phyloP scores from a whole-genome alignment of 1,284 basidiomycete species.

The Cryptococcus sp. region DNA sequence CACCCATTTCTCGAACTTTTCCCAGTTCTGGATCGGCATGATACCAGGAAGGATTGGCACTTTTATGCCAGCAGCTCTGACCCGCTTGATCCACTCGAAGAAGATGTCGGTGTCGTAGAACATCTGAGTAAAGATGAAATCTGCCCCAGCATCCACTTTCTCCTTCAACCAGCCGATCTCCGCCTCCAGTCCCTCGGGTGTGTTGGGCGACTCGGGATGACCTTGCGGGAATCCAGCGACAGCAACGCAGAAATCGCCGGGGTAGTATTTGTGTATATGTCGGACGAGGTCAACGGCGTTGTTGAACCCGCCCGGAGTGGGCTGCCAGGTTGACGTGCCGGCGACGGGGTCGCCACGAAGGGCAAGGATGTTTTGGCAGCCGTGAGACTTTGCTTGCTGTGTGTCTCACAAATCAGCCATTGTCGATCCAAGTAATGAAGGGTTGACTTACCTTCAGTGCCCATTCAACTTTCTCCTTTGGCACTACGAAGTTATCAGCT shows the following conservation, averaged over 20 bases:
- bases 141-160: slow-evolving; percentile 93
- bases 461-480: slow-evolving; percentile 86
- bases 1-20: slow-evolving; percentile 91
- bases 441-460: slow-evolving; percentile 69
- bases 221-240: slow-evolving; percentile 87
- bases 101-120: slow-evolving; percentile 94
- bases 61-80: slow-evolving; percentile 82
- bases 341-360: slow-evolving; percentile 89
- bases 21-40: slow-evolving; percentile 97
- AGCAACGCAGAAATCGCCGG: slow-evolving; percentile 90
- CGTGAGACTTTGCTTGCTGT: slow-evolving; percentile 85
- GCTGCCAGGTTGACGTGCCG: slow-evolving; percentile 87
- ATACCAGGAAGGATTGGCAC: slow-evolving; percentile 90
- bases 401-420: slow-evolving; percentile 20
- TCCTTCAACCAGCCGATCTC: slow-evolving; percentile 85
- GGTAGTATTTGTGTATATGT: slow-evolving; percentile 78
- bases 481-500: slow-evolving; percentile 59
- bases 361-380: slow-evolving; percentile 93
- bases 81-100: slow-evolving; percentile 77
- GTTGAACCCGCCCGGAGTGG: slow-evolving; percentile 82
- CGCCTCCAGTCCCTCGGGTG: slow-evolving; percentile 52
- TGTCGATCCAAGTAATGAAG: not conserved
- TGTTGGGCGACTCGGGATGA: slow-evolving; percentile 64
- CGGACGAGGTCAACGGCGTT: slow-evolving; percentile 88
- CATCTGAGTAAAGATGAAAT: slow-evolving; percentile 94